A percentile compares a stretch with the other conserved stretches of the same genome.
Evolutionary conservation across 2,329 filamentous ascomycete genomes (phyloP).

Genomic region (Sporothrix brasiliensis): DNA sequence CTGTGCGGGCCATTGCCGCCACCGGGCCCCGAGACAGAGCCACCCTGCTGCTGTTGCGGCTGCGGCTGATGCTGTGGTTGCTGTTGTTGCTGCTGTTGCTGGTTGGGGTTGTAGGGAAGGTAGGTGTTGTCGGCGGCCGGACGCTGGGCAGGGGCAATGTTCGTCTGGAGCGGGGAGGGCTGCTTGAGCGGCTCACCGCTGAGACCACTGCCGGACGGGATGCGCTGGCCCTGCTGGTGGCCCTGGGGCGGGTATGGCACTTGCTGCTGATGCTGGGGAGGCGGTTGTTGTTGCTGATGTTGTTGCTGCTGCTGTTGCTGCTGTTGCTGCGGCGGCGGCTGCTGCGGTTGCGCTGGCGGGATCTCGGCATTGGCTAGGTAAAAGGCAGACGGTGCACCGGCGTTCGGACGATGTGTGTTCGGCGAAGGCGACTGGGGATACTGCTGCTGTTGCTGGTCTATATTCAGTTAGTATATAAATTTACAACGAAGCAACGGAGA

Average conservation of each 20-base stretch:
- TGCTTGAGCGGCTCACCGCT: constrained; percentile 42
- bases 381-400: constrained; percentile 37
- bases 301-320: constrained; percentile 22
- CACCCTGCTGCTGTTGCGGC: neutral
- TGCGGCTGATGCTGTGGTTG: neutral
- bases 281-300: neutral
- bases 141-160: constrained; percentile 40
- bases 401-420: constrained; percentile 59
- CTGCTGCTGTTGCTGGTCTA: constrained; percentile 50
- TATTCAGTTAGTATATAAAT: constrained; percentile 6
- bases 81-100: constrained; percentile 39
- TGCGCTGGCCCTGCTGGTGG: constrained; percentile 48
- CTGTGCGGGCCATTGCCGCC: constrained; percentile 60
- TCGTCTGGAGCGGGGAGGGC: constrained; percentile 56
- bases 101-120: constrained; percentile 48
- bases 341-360: constrained; percentile 43
- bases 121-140: constrained; percentile 47
- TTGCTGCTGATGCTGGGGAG: constrained; percentile 24
- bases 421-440: constrained; percentile 56
- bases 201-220: constrained; percentile 51
- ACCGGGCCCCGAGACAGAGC: constrained; percentile 50
- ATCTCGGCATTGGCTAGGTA: constrained; percentile 42
- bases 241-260: constrained; percentile 13
- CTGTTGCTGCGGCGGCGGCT: constrained; percentile 22
- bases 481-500: too few species aligned